Percentiles rank a stretch among this genome's conserved stretches.
phyloP scores from a whole-genome alignment of 345 rosid species.

The Moringa oleifera region DNA sequence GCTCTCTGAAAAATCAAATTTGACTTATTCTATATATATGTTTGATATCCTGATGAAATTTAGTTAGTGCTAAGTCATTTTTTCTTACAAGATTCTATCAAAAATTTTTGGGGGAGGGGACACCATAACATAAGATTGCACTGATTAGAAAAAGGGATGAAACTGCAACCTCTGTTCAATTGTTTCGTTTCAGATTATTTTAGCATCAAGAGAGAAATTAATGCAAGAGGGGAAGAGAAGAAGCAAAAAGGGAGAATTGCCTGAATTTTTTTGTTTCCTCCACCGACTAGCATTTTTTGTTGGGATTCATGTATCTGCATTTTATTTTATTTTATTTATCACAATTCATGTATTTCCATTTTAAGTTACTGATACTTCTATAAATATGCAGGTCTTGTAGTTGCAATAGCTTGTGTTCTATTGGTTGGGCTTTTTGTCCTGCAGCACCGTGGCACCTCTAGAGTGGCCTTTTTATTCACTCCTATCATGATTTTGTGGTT shows the following conservation, averaged over 20 bases:
- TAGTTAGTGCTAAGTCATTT: slow-evolving; percentile 1
- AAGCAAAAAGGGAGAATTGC: neutral
- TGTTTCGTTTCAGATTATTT: neutral
- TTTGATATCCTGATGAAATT: slow-evolving; percentile 6
- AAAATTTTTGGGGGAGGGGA: neutral
- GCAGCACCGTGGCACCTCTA: slow-evolving; percentile 81
- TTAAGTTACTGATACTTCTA: slow-evolving; percentile 19
- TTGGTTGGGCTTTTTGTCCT: slow-evolving; percentile 84
- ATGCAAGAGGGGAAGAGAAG: neutral
- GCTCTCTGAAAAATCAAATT: slow-evolving; percentile 7
- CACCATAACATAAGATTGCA: neutral
- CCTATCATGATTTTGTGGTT: slow-evolving; percentile 80
- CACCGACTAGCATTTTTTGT: no score
- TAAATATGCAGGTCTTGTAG: slow-evolving; percentile 54
- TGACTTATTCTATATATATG: neutral
- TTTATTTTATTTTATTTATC: slow-evolving; percentile 1
- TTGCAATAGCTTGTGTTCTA: slow-evolving; percentile 52
- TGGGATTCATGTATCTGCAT: no score
- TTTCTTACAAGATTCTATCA: neutral
- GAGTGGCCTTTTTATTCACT: slow-evolving; percentile 66
- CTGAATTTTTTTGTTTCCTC: slow-evolving; percentile 4
- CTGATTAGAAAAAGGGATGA: neutral
- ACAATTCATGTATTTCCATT: neutral
- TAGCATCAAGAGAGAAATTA: neutral
- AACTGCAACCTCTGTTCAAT: neutral